Evolutionary conservation across 1,284 basidiomycete species (phyloP).

Genomic region (Malassezia nana): DNA sequence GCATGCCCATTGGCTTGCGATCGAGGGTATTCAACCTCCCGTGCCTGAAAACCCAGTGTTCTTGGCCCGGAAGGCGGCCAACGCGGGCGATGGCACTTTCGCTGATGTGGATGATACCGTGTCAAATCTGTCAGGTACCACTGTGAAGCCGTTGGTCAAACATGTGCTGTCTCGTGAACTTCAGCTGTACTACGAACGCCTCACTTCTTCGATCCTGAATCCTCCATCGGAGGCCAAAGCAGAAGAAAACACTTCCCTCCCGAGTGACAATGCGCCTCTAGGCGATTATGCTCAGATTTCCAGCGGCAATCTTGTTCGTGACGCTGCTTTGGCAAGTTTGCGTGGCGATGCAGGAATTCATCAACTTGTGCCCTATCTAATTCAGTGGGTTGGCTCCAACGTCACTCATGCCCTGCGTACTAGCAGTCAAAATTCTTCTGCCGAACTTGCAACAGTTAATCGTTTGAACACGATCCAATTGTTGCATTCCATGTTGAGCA

Average conservation of each 20-base stretch:
- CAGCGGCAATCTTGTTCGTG: conserved; percentile 47
- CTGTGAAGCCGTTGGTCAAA: conserved; percentile 57
- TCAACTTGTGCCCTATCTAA: conserved; percentile 85
- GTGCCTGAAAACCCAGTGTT: conserved; percentile 87
- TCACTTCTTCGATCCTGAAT: conserved; percentile 57
- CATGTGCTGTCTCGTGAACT: conserved; percentile 87
- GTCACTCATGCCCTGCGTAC: conserved; percentile 20
- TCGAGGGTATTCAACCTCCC: conserved; percentile 92
- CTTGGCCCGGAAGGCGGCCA: conserved; percentile 11
- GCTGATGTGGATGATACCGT: conserved; percentile 20
- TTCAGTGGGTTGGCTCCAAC: conserved; percentile 83
- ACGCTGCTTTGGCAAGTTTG: conserved; percentile 79
- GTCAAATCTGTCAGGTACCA: conserved; percentile 18
- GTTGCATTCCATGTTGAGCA: conserved; percentile 35
- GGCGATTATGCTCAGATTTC: conserved; percentile 26
- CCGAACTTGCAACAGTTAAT: conserved; percentile 14
- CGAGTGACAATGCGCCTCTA: conserved; percentile 8
- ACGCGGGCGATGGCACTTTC: conserved; percentile 20
- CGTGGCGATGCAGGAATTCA: conserved; percentile 82
- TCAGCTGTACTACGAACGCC: conserved; percentile 84
- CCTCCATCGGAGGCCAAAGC: conserved; percentile 30
- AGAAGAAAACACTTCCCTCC: conserved; percentile 14
- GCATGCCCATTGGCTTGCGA: conserved; percentile 77
- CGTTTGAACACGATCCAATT: conserved; percentile 20
- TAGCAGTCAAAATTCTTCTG: conserved; percentile 2